Conservation (phyloP, 306 rosid species). For the Clitoria ternatea region DNA sequence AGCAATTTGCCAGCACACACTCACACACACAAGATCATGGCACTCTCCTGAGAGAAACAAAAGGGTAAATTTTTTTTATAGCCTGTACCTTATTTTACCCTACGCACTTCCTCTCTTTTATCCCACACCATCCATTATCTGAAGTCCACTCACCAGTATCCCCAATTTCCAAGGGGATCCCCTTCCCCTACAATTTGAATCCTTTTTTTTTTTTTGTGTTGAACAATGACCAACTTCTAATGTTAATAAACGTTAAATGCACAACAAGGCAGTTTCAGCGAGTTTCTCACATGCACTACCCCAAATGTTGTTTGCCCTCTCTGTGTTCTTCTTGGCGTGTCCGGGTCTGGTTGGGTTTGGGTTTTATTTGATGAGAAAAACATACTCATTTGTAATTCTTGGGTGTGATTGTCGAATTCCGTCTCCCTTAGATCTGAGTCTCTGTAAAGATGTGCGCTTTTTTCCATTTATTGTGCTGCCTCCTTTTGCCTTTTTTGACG, state of each 20-base stretch:
- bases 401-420: slow-evolving; percentile 25
- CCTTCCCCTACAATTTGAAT: slow-evolving; percentile 32
- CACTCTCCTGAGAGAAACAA: slow-evolving; percentile 73
- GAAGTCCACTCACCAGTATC: slow-evolving; percentile 30
- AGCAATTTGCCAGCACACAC: slow-evolving; percentile 68
- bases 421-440: slow-evolving; percentile 50
- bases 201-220: slow-evolving; percentile 12
- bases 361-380: slow-evolving; percentile 30
- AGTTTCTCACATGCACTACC: slow-evolving; percentile 38
- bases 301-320: slow-evolving; percentile 35
- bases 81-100: slow-evolving; percentile 29
- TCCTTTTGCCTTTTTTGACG: slow-evolving; percentile 20
- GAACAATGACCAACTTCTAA: slow-evolving; percentile 27
- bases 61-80: slow-evolving; percentile 14
- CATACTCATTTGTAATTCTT: slow-evolving; percentile 32
- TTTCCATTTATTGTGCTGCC: neutral
- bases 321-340: slow-evolving; percentile 19
- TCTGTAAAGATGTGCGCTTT: slow-evolving; percentile 55
- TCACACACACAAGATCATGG: slow-evolving; percentile 57
- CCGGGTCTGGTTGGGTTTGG: slow-evolving; percentile 50
- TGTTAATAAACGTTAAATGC: slow-evolving; percentile 38
- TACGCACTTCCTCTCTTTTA: slow-evolving; percentile 37
- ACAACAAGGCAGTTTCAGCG: slow-evolving; percentile 38
- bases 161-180: slow-evolving; percentile 28
- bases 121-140: slow-evolving; percentile 35